Conservation (phyloP, 2,329 filamentous ascomycete species). For the Lasiodiplodia gonubiensis region DNA sequence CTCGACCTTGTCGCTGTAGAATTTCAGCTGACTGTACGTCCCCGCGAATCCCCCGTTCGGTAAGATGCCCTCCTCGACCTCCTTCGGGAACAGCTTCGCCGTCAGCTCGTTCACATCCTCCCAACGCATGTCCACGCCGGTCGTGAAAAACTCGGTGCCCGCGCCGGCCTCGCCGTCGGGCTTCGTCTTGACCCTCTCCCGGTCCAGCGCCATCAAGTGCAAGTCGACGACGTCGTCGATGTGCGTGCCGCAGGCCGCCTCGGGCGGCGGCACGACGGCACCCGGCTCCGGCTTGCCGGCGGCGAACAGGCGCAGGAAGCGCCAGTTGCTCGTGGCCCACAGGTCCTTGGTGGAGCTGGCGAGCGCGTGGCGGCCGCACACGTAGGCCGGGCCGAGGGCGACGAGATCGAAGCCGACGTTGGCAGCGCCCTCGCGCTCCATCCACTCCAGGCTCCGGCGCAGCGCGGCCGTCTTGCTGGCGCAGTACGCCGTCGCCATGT, state of each 20-base stretch:
- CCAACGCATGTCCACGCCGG: slow-evolving; percentile 5
- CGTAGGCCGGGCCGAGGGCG: not conserved
- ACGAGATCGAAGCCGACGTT: slow-evolving; percentile 9
- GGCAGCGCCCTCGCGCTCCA: not conserved
- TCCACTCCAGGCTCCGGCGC: not conserved
- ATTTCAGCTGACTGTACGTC: not conserved
- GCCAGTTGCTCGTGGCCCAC: not conserved
- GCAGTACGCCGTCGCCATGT: slow-evolving; percentile 4
- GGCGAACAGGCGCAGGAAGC: slow-evolving; percentile 1
- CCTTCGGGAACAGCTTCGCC: slow-evolving; percentile 19
- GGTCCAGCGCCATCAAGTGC: slow-evolving; percentile 29
- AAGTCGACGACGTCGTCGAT: slow-evolving; percentile 26
- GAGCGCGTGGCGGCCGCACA: not conserved
- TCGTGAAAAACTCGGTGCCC: slow-evolving; percentile 4
- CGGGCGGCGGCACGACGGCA: not conserved
- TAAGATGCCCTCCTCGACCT: slow-evolving; percentile 16
- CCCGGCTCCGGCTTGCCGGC: not conserved
- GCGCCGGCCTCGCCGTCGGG: not conserved
- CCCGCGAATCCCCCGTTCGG: slow-evolving; percentile 24
- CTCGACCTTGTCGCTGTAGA: not conserved
- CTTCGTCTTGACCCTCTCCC: not conserved
- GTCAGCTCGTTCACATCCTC: slow-evolving; percentile 11
- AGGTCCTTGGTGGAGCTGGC: not conserved
- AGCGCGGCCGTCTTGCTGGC: slow-evolving; percentile 19
- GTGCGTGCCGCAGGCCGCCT: slow-evolving; percentile 13